Percentiles rank a stretch among this genome's conserved stretches.
Evolutionary conservation across 2,329 filamentous ascomycete genomes (phyloP).

Genomic region (Sporothrix humicola): DNA sequence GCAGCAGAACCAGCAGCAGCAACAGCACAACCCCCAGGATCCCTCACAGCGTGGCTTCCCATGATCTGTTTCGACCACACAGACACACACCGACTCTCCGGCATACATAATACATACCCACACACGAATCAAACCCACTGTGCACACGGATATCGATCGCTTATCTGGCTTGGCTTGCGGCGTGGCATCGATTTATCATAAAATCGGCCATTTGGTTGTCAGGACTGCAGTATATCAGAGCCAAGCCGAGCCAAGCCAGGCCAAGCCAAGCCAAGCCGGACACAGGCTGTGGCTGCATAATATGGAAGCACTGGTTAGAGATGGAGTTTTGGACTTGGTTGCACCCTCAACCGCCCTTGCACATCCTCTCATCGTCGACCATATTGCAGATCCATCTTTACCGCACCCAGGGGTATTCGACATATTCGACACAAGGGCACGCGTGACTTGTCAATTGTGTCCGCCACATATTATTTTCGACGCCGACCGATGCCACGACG

Average conservation of each 20-base stretch:
- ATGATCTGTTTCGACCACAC: constrained; percentile 22
- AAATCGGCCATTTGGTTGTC: background rate
- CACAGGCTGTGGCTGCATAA: background rate
- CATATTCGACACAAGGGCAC: too few species aligned
- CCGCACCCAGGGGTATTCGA: background rate
- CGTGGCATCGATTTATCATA: background rate
- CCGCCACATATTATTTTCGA: background rate
- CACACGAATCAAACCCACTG: too few species aligned
- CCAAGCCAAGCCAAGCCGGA: constrained; percentile 23
- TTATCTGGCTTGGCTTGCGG: constrained; percentile 18
- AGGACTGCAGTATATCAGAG: constrained; percentile 6
- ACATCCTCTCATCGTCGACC: background rate
- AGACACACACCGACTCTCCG: background rate
- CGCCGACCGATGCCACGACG: background rate
- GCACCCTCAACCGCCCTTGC: constrained; percentile 2
- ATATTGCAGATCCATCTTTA: background rate
- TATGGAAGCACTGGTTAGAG: background rate
- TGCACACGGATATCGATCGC: background rate
- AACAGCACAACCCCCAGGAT: constrained; percentile 38
- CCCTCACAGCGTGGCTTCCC: constrained; percentile 38
- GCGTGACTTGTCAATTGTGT: background rate
- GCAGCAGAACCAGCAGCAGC: constrained; percentile 34
- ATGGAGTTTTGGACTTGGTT: background rate
- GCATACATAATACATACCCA: too few species aligned
- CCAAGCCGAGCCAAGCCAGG: constrained; percentile 25